Evolutionary conservation across 1,139 yeast genomes (phyloP), one percentile per base, ranked within the genome.

Genomic region (Pichia sp.): DNA sequence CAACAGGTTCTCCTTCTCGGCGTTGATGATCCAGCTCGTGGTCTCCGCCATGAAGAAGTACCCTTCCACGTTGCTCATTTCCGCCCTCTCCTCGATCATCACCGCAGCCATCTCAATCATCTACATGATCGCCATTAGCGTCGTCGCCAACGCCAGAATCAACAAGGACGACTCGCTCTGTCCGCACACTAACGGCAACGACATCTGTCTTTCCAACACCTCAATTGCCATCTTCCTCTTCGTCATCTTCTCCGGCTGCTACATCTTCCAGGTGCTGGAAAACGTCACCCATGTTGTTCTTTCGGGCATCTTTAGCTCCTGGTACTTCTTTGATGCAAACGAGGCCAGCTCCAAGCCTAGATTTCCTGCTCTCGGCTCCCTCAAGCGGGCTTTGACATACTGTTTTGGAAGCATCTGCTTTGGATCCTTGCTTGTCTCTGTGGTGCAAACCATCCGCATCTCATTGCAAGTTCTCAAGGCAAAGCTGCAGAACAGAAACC

Each of bases 391-490:
- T 1, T 71, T 89, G 72, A 87, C 96, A 1, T 87, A 85, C 67
- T 89, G 96, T 43, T 87, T 92, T 67, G 98, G 98, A 1, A 87
- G 96, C 6, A 86, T 92, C 55, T 87, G 96, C 67, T 87, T 90
- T 67, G 97, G 97, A 0, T 87, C 96, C 1, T 73, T 92, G 62
- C 78, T 92, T 61, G 96, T 90, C 6, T 82, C 97, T 0, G 61
- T 88, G 42, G 78, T 90, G 59, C 84, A 47, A 44, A 75, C 88
- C 32, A 32, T 67, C 13, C 55, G 68, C 34, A 61, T 60, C 4
- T 36, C 59, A 2, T 36, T 65, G 34, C 56, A 61, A 8, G 29
- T 61, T n/a, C 15, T 59, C 8, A 64, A 64, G 52, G 58, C 59
- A 7, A 65, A 59, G 51, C 19, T 65, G 54, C 50, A 44, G 47